Evolutionary conservation across 768 basidiomycete genomes (phyloP).

Genomic region (Chalciporus pseudorubinellus): DNA sequence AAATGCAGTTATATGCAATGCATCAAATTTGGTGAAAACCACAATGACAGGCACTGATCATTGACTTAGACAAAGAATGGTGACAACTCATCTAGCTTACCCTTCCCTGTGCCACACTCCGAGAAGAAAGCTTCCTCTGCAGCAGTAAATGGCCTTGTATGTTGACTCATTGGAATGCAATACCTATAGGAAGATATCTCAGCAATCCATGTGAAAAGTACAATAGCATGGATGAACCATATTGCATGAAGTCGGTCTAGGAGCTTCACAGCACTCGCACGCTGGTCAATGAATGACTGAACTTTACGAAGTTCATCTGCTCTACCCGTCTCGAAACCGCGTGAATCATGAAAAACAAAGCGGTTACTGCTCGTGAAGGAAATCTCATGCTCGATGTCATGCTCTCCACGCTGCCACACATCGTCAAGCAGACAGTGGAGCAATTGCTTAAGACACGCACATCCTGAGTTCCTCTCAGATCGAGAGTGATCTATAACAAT

Average conservation of each 20-base stretch:
- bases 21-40: conserved; percentile 40
- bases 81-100: background rate
- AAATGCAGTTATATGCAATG: conserved; percentile 22
- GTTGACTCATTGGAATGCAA: conserved; percentile 35
- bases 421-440: no score
- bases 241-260: conserved; percentile 37
- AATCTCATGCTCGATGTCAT: no score
- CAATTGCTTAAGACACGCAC: no score
- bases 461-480: no score
- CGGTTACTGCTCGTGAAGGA: no score
- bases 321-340: conserved; percentile 34
- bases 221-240: conserved; percentile 20
- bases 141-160: conserved; percentile 22
- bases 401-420: no score
- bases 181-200: conserved; percentile 30
- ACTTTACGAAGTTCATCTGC: conserved; percentile 29
- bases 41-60: conserved; percentile 37
- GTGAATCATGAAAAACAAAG: no score
- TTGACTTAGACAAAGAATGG: background rate
- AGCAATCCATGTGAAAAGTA: conserved; percentile 4
- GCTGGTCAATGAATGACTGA: conserved; percentile 30
- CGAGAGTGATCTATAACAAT: no score
- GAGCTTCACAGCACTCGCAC: conserved; percentile 12
- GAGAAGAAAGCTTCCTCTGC: conserved; percentile 33
- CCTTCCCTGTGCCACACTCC: conserved; percentile 12